Evolutionary conservation across 2,329 filamentous ascomycete genomes (phyloP).

Genomic region (Cladophialophora carrionii): DNA sequence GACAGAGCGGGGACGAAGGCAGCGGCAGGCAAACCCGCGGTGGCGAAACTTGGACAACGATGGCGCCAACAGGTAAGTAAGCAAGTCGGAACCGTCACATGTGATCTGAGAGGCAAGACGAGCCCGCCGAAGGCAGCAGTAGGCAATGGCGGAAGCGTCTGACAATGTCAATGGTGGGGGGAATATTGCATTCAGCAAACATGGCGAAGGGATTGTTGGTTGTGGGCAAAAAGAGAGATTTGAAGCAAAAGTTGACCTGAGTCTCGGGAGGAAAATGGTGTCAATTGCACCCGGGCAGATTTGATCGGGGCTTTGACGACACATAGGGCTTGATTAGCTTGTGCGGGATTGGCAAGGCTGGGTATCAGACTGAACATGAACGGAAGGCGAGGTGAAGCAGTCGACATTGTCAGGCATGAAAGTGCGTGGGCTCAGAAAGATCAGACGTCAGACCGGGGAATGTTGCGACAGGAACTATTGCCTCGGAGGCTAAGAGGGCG

Average conservation of each 20-base stretch:
- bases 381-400: not conserved
- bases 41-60: constrained; percentile 2
- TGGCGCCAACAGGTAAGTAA: constrained; percentile 2
- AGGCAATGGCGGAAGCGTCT: constrained; percentile 1
- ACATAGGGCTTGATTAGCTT: not conserved
- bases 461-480: not conserved
- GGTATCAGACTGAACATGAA: not conserved
- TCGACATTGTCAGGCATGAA: not conserved
- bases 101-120: not conserved
- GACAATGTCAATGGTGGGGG: not conserved
- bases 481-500: not conserved
- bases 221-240: not conserved
- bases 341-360: not conserved
- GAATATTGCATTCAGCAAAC: constrained; percentile 3
- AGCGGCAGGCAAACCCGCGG: constrained; percentile 6
- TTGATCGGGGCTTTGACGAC: not conserved
- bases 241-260: not conserved
- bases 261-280: not conserved
- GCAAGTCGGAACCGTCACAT: not conserved
- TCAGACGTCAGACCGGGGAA: not conserved
- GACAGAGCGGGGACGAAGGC: not conserved
- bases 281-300: constrained; percentile 1
- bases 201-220: not conserved
- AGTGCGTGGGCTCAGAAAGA: not conserved
- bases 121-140: constrained; percentile 4